Evolutionary conservation across 2,329 filamentous ascomycete species (phyloP).

Genomic region (Arthrobotrys iridis): DNA sequence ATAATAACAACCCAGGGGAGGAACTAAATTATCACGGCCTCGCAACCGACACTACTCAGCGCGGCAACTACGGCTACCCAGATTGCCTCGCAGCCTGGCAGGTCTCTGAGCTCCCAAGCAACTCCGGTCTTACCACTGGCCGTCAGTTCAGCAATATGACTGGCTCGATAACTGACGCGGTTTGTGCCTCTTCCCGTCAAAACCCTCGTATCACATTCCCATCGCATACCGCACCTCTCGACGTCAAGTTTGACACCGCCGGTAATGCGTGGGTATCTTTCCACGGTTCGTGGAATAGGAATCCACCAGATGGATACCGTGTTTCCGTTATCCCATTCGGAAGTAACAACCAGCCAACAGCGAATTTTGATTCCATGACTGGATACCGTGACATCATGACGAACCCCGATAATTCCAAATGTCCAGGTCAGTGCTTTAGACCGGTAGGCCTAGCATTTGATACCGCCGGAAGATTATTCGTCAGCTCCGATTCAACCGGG

Average conservation of each 20-base stretch:
- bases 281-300: constrained; percentile 73
- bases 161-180: constrained; percentile 63
- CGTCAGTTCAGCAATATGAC: constrained; percentile 65
- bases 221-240: constrained; percentile 76
- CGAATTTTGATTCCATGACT: neutral
- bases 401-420: constrained; percentile 43
- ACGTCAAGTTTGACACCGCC: constrained; percentile 72
- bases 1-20: constrained; percentile 76
- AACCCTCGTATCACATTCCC: constrained; percentile 70
- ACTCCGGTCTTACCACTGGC: constrained; percentile 63
- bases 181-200: constrained; percentile 63
- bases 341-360: constrained; percentile 37
- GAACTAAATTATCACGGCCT: constrained; percentile 78
- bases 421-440: constrained; percentile 55
- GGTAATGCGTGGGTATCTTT: constrained; percentile 74
- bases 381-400: constrained; percentile 58
- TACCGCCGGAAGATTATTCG: constrained; percentile 68
- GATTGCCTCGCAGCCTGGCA: constrained; percentile 75
- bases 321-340: constrained; percentile 61
- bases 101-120: constrained; percentile 64
- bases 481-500: constrained; percentile 72
- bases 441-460: constrained; percentile 62
- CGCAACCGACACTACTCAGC: constrained; percentile 65
- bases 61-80: constrained; percentile 75
- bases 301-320: constrained; percentile 61